Base-by-base conservation (phyloP, 208 protist genomes). In the Trypanosoma grayi region DNA sequence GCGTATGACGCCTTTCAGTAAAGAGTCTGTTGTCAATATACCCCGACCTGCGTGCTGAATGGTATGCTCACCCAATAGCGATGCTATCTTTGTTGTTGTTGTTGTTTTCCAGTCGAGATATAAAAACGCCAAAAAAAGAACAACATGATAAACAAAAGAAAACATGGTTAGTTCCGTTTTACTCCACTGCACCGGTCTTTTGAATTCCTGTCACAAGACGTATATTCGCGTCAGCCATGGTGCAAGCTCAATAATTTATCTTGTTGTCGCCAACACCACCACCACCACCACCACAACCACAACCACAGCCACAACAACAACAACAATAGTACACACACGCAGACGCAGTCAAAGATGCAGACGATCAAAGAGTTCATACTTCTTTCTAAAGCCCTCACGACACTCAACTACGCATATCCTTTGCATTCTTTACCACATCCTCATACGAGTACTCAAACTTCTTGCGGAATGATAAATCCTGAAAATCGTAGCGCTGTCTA, bases 361-460 rank as follows among this genome's bases (percentile, higher is more conserved):
- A n/a, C n/a, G n/a, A n/a, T n/a, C n/a, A n/a, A n/a, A n/a, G n/a
- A n/a, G n/a, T n/a, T n/a, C n/a, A n/a, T n/a, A n/a, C n/a, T n/a
- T n/a, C n/a, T n/a, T n/a, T n/a, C n/a, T n/a, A n/a, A n/a, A n/a
- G n/a, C n/a, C n/a, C n/a, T n/a, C n/a, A 10, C 3, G 39, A 50
- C 27, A 30, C 20, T 74, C 67, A 95, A 43, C 60, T 90, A 27
- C 90, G 82, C 86, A 89, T 89, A 18, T 94, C 85, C 67, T 85
- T 93, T 11, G 91, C 87, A 54, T 96, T 93, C 14, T 78, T 61
- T 8, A 88, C 73, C 20, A 85, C 75, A 0, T 96, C 87, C 55
- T 94, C 87, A 22, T 84, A 85, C 0, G 76, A 82, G 60, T 70
- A 96, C 73, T 90, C 67, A 54, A 94, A 94, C 75, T 96, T 96